Evolutionary conservation across 2,329 filamentous ascomycete species (phyloP), one percentile per base, ranked within the genome.

Genomic region (Macrophomina phaseolina): DNA sequence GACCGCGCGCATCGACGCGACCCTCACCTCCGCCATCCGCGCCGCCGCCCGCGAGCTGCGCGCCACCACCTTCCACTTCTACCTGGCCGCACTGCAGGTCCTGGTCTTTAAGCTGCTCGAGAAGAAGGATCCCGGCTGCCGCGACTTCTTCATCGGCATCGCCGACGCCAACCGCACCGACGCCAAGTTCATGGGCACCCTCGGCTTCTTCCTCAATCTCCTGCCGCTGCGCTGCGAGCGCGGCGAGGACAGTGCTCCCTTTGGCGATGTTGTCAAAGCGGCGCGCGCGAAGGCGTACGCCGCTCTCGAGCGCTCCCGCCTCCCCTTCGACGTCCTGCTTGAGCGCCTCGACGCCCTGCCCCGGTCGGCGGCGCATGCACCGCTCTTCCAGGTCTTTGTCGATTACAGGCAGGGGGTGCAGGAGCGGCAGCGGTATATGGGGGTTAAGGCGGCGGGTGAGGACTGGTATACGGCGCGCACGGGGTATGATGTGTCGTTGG

Each of bases 311-410:
- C 73, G 85, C 69, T 83, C 84, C 0, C 48, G 68, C 0, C 64
- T 86, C 3, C 86, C 85, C 0, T 84, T 86, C 63, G 81, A 86
- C 51, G 73, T 82, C 0, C 68, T 88, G 0, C 73, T 87, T 0
- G 70, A 81, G 0, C 74, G 83, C 32, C 73, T 87, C 1, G 71
- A 76, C 2, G 75, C 23, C 23, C 23, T 82, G 0, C 69, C 76
- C 0, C 73, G 83, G 1, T 81, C 82, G 0, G 65, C 78, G 0
- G 67, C 74, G 0, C 70, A 81, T 60, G 80, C 68, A 36, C 85
- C 85, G 0, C 42, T 87, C 0, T 86, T 86, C 74, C 85, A 87
- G 70, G 78, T 74, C 0, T 78, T 82, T 23, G 69, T 85, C 46
- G 79, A 86, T 71, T 86, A 85, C 70, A 23, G 23, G 23, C 23